Evolutionary conservation across 2,329 filamentous ascomycete genomes (phyloP), one percentile per base, ranked within the genome.

Genomic region (Claviceps sorghi): DNA sequence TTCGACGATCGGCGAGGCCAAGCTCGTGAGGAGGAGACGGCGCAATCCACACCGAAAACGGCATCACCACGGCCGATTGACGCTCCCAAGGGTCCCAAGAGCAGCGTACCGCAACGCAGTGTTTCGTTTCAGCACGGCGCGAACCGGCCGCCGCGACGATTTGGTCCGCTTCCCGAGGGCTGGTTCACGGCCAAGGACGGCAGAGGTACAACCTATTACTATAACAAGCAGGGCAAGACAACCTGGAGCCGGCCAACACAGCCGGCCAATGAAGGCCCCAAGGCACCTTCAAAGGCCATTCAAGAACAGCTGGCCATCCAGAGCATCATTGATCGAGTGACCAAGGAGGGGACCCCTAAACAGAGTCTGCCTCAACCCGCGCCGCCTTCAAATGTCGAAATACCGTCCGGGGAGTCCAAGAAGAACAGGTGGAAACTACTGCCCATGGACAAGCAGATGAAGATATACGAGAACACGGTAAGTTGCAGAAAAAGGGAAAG

Each of bases 391-490:
- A 50, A 38, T 29, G 7, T 73, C 3, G 77, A 69, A 50, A 72
- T 77, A 1, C 74, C 76, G 6, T 68, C 72, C 4, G 74, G 75
- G 46, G 78, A 84, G 65, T 74, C 74, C 6, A 83, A 79, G 59
- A 75, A 76, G 60, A 83, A 88, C 48, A 86, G 84, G 64, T 89
- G 86, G 86, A 77, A 80, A 52, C 77, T 75, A 54, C 65, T 83
- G 34, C 74, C 83, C 1, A 65, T 82, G 58, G 90, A 96, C 58
- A 96, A 96, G 69, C 88, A 93, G 68, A 94, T 89, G 79, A 95
- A 88, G 71, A 76, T 95, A 2, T 97, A 96, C 61, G 90, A 96
- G 67, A 90, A 90, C 63, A 95, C 89, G 50, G 88, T 94, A 75
- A 66, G 86, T 40, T 29, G n/a, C 19, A 43, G 7, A 30, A 11